A percentile compares a stretch with the other conserved stretches of the same genome.
Conservation (phyloP, 2,329 filamentous ascomycete genomes). For the Verticillium tricorpus region DNA sequence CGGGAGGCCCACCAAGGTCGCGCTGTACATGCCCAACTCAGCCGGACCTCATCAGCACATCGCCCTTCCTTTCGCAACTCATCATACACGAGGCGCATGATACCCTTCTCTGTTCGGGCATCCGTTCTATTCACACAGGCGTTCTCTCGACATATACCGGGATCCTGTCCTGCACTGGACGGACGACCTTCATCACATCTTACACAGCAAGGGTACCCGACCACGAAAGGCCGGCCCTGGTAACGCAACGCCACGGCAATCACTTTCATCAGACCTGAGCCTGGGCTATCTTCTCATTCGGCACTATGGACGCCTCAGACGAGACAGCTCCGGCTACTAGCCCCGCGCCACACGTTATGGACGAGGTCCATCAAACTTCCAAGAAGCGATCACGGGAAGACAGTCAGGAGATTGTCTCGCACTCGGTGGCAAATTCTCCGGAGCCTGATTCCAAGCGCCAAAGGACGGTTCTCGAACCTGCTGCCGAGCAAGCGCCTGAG, state of each 20-base stretch:
- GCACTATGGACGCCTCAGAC: constrained; percentile 8
- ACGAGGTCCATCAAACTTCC: constrained; percentile 2
- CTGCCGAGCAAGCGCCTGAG: background rate
- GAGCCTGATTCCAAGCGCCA: constrained; percentile 16
- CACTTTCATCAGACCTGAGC: background rate
- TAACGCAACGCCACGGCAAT: too few relatives aligned
- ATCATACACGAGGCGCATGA: too few relatives aligned
- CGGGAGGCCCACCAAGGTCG: too few relatives aligned
- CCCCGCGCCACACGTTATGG: background rate
- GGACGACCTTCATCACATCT: too few relatives aligned
- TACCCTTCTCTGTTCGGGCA: too few relatives aligned
- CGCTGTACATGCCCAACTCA: background rate
- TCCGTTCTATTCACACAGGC: too few relatives aligned
- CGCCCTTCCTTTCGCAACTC: background rate
- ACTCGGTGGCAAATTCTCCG: background rate
- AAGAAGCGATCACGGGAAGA: constrained; percentile 25
- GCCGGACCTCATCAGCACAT: background rate
- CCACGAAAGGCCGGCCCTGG: too few relatives aligned
- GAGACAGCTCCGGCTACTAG: background rate
- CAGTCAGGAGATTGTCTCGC: constrained; percentile 3
- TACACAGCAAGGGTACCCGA: too few relatives aligned
- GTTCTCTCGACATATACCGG: too few relatives aligned
- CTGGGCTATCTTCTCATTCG: background rate
- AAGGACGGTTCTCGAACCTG: constrained; percentile 1
- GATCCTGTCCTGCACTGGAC: too few relatives aligned